Conservation (phyloP, 139 green algal genomes). For the Tetradesmus obliquus region DNA sequence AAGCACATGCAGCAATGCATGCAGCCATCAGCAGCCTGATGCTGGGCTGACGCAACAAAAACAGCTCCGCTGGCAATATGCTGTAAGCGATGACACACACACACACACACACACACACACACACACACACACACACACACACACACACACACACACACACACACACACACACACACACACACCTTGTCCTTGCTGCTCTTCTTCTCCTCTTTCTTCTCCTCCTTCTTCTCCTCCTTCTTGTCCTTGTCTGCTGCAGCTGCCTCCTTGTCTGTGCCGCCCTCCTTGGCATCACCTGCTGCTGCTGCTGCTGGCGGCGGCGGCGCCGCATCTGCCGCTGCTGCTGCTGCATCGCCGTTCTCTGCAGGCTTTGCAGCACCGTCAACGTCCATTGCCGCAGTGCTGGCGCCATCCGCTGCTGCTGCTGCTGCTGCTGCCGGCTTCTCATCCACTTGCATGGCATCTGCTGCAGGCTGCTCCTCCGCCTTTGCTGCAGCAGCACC, state of each 20-base stretch:
- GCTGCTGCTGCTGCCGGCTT: not conserved
- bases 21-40: too few relatives aligned
- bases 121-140: too few relatives aligned
- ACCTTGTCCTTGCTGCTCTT: not conserved
- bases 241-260: not conserved
- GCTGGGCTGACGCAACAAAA: too few relatives aligned
- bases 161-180: too few relatives aligned
- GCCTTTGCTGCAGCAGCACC: not conserved
- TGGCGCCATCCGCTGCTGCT: not conserved
- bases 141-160: too few relatives aligned
- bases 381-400: not conserved
- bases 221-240: not conserved
- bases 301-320: slow-evolving; percentile 23
- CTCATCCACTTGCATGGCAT: not conserved
- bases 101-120: not conserved
- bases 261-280: not conserved
- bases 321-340: slow-evolving; percentile 12
- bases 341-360: not conserved
- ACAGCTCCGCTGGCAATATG: too few relatives aligned
- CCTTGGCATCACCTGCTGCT: not conserved
- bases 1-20: too few relatives aligned
- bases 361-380: slow-evolving; percentile 11
- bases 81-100: too few relatives aligned
- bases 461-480: not conserved
- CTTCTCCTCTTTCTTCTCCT: not conserved